Conservation (phyloP, 345 rosid species). For the Hibiscus syriacus region DNA sequence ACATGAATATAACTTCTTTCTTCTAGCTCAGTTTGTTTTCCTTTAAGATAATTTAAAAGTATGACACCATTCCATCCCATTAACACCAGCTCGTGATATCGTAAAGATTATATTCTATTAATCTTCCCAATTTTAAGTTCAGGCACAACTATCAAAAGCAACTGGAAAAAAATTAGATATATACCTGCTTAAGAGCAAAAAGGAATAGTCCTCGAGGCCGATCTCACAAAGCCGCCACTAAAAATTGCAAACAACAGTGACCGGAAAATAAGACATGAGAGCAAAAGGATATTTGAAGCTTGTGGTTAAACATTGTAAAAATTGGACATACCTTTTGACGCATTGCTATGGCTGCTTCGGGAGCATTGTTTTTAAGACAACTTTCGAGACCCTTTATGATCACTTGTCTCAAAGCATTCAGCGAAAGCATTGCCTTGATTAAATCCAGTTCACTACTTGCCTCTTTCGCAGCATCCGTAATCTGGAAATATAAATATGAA, state of each 20-base stretch:
- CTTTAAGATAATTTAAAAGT: neutral
- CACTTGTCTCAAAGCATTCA: constrained; percentile 56
- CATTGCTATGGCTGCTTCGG: constrained; percentile 87
- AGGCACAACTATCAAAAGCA: neutral
- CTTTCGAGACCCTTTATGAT: constrained; percentile 78
- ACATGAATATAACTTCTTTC: neutral
- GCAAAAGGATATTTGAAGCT: constrained; percentile 10
- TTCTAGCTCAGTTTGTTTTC: neutral
- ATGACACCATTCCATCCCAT: neutral
- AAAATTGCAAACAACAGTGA: neutral
- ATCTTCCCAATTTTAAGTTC: neutral
- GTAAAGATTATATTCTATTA: neutral
- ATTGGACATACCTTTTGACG: constrained; percentile 71
- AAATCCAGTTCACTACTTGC: constrained; percentile 38
- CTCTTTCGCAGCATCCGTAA: constrained; percentile 49
- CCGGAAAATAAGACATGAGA: neutral
- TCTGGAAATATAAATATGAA: constrained; percentile 31
- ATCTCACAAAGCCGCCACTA: constrained; percentile 99
- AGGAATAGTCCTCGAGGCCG: constrained; percentile 90
- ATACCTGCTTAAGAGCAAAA: constrained; percentile 92
- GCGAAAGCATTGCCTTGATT: constrained; percentile 54
- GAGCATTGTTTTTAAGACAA: constrained; percentile 87
- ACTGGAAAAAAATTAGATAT: constrained; percentile 1
- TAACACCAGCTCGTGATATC: neutral
- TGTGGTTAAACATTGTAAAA: neutral